phyloP scores from a whole-genome alignment of 306 rosid species.

The Prunus mira region DNA sequence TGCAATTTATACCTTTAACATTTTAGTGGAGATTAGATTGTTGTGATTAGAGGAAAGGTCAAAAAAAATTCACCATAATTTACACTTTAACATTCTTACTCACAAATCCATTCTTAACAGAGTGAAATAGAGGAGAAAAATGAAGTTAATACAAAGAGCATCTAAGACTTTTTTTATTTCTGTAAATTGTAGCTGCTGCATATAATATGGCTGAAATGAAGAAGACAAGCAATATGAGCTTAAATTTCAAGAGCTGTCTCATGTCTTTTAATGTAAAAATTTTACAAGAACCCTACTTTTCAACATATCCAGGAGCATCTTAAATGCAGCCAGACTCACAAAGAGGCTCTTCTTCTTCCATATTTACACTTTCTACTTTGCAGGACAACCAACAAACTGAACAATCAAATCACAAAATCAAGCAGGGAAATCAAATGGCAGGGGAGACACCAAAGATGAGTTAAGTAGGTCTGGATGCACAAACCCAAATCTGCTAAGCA shows the following conservation, averaged over 20 bases:
- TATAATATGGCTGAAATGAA: not conserved
- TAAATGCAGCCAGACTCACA: not conserved
- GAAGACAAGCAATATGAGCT: not conserved
- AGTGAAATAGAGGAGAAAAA: not conserved
- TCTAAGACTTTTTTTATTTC: not conserved
- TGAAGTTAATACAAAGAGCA: not conserved
- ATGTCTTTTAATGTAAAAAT: not conserved
- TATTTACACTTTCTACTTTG: not conserved
- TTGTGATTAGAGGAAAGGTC: no score
- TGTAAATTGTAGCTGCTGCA: not conserved
- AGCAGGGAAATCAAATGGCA: constrained; percentile 66
- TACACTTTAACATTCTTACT: not conserved
- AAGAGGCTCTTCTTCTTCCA: not conserved
- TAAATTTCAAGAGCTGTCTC: not conserved
- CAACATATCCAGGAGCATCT: not conserved
- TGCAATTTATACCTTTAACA: not conserved
- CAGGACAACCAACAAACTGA: not conserved
- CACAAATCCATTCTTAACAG: not conserved
- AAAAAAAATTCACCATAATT: not conserved
- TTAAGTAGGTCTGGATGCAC: constrained; percentile 45
- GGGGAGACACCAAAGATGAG: constrained; percentile 29
- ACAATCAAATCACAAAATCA: not conserved
- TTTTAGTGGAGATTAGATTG: not conserved
- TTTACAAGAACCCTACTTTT: not conserved
- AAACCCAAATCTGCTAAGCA: constrained; percentile 56